A percentile compares a stretch with the other conserved stretches of the same genome.
Conservation (phyloP, 2,329 filamentous ascomycete genomes). For the Escovopsis sp. region DNA sequence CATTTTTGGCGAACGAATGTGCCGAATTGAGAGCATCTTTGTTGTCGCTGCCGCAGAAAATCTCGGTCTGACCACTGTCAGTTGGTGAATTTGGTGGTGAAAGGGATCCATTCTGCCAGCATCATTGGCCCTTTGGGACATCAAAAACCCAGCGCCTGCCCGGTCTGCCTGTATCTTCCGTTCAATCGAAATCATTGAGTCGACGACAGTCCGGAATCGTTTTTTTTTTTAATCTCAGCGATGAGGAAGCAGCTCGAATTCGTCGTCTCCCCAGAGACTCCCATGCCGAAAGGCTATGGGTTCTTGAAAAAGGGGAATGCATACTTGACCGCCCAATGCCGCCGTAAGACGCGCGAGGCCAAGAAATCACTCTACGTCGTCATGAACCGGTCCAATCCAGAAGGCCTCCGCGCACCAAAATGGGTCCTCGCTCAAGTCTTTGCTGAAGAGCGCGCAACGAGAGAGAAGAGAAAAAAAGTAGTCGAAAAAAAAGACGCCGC, state of each 20-base stretch:
- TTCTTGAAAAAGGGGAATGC: slow-evolving; percentile 28
- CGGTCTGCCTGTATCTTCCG: no score
- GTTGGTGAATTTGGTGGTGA: no score
- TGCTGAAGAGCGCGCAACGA: slow-evolving; percentile 17
- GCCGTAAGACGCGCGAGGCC: slow-evolving; percentile 20
- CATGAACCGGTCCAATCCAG: slow-evolving; percentile 7
- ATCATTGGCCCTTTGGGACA: no score
- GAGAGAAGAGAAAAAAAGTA: slow-evolving; percentile 15
- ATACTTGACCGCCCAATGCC: slow-evolving; percentile 28
- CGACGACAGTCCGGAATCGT: neutral
- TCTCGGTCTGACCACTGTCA: no score
- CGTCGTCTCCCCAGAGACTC: slow-evolving; percentile 11
- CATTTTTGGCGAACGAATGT: no score
- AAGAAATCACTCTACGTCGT: slow-evolving; percentile 23
- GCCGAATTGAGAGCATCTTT: no score
- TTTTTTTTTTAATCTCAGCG: no score
- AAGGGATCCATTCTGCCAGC: no score
- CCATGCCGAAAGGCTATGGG: slow-evolving; percentile 24
- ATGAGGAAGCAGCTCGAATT: slow-evolving; percentile 7
- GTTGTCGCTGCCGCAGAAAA: no score
- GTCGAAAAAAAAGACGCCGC: slow-evolving; percentile 21
- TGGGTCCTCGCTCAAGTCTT: slow-evolving; percentile 16
- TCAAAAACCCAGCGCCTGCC: no score
- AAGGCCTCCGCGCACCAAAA: slow-evolving; percentile 27
- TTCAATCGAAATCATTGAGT: neutral